Evolutionary conservation across 2,329 filamentous ascomycete species (phyloP).

Genomic region (Fusarium mexicanum): DNA sequence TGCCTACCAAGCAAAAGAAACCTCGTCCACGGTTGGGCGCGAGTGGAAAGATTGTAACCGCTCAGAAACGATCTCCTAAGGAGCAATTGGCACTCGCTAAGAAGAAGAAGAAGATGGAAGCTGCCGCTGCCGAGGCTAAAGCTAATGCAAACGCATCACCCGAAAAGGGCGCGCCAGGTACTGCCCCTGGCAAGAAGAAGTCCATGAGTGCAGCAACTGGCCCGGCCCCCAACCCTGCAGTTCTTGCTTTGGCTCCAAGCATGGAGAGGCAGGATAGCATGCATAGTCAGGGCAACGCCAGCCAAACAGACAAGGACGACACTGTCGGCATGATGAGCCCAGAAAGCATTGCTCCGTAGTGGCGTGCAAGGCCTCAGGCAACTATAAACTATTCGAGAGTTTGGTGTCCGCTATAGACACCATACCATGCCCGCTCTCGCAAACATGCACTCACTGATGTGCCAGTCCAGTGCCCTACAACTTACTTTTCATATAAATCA

Average conservation of each 20-base stretch:
- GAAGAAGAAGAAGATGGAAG: slow-evolving; percentile 85
- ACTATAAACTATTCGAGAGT: not conserved
- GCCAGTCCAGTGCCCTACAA: not conserved
- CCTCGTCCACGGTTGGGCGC: slow-evolving; percentile 72
- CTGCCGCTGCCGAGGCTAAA: slow-evolving; percentile 61
- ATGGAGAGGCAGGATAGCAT: slow-evolving; percentile 70
- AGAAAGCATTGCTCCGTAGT: slow-evolving; percentile 72
- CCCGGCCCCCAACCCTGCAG: slow-evolving; percentile 51
- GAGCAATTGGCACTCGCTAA: slow-evolving; percentile 86
- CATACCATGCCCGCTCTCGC: not conserved
- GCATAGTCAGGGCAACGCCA: slow-evolving; percentile 67
- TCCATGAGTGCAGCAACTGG: slow-evolving; percentile 50
- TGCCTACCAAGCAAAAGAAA: slow-evolving; percentile 89
- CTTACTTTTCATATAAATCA: slow-evolving; percentile 29
- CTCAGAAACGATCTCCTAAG: slow-evolving; percentile 82
- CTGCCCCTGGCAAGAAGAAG: slow-evolving; percentile 65
- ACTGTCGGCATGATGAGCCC: slow-evolving; percentile 85
- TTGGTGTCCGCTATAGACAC: not conserved
- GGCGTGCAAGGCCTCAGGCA: slow-evolving; percentile 32
- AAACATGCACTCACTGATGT: not conserved
- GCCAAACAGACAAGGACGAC: slow-evolving; percentile 73
- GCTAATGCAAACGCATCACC: slow-evolving; percentile 50
- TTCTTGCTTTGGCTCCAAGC: slow-evolving; percentile 53
- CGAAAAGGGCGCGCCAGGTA: slow-evolving; percentile 50
- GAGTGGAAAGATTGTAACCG: slow-evolving; percentile 86